Percentiles rank a stretch among this genome's conserved stretches.
Evolutionary conservation across 257 asterid species (phyloP).

Genomic region (Solanum chaucha): DNA sequence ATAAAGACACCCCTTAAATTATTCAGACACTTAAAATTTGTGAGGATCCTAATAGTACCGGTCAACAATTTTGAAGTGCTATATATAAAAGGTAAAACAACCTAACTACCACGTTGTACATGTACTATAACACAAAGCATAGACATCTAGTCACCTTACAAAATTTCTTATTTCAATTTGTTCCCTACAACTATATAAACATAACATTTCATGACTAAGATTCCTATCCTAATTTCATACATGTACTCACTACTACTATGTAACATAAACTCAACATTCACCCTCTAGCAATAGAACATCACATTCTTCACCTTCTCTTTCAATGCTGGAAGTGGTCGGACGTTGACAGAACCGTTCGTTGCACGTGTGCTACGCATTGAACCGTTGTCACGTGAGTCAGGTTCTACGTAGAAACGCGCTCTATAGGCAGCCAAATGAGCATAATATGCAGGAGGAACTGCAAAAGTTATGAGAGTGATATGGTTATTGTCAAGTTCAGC

Average conservation of each 20-base stretch:
- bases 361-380: conserved; percentile 22
- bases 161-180: not conserved
- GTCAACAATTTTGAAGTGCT: fast-evolving
- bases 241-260: not conserved
- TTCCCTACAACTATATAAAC: not conserved
- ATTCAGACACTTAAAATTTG: not conserved
- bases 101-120: not conserved
- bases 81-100: not conserved
- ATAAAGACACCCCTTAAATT: not conserved
- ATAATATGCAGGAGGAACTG: conserved; percentile 98
- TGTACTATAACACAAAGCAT: not conserved
- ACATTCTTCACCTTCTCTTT: conserved; percentile 95
- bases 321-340: conserved; percentile 81
- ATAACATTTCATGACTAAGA: not conserved
- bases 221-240: not conserved
- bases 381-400: conserved; percentile 50
- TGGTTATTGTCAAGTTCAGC: not conserved
- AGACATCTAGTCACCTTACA: not conserved
- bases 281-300: conserved; percentile 73
- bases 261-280: not conserved
- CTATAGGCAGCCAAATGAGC: conserved; percentile 95
- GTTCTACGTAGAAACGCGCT: conserved; percentile 84
- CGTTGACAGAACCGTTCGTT: conserved; percentile 47
- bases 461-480: not conserved
- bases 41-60: not conserved